These are phyloP conservation scores for Penicillium manginii DNA, from an alignment of 495 filamentous ascomycete species.

Conservation along the genomic window DNA sequence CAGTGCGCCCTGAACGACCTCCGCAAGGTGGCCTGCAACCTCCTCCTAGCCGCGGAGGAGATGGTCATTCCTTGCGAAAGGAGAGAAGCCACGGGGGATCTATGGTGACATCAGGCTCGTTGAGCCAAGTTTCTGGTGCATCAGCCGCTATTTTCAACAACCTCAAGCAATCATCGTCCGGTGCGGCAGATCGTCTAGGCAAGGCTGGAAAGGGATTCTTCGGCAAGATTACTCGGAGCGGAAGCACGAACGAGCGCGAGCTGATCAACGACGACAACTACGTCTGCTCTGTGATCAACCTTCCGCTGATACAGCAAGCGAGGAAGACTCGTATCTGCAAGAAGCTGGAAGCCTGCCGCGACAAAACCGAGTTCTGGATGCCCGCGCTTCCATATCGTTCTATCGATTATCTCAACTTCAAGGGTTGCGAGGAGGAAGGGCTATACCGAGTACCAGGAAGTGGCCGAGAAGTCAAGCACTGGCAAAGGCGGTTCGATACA, in stretches of 20 bases:
- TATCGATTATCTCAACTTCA: slow-evolving; percentile 92
- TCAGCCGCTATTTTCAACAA: slow-evolving; percentile 71
- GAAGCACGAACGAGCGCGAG: slow-evolving; percentile 70
- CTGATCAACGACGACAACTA: slow-evolving; percentile 75
- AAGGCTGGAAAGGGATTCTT: slow-evolving; percentile 80
- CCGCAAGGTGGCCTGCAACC: slow-evolving; percentile 33
- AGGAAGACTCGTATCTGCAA: slow-evolving; percentile 85
- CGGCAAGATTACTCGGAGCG: slow-evolving; percentile 72
- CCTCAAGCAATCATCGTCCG: slow-evolving; percentile 69
- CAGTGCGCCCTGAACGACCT: slow-evolving; percentile 62
- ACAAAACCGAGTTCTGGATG: slow-evolving; percentile 98
- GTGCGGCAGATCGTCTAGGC: slow-evolving; percentile 70
- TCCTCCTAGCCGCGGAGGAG: slow-evolving; percentile 59
- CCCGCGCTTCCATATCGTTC: slow-evolving; percentile 88
- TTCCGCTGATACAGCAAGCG: slow-evolving; percentile 81
- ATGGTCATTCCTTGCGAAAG: slow-evolving; percentile 43
- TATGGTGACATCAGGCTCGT: slow-evolving; percentile 58
- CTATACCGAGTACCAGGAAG: slow-evolving; percentile 88
- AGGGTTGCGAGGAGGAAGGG: slow-evolving; percentile 87
- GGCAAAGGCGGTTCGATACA: slow-evolving; percentile 86
- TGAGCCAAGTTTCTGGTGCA: slow-evolving; percentile 63
- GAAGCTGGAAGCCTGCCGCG: slow-evolving; percentile 76
- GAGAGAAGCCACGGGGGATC: slow-evolving; percentile 53
- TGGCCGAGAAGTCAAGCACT: slow-evolving; percentile 79
- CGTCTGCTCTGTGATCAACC: slow-evolving; percentile 74